A percentile compares a stretch with the other conserved stretches of the same genome.
Conservation (phyloP, 2,329 filamentous ascomycete genomes). For the Colletotrichum euphorbiae region DNA sequence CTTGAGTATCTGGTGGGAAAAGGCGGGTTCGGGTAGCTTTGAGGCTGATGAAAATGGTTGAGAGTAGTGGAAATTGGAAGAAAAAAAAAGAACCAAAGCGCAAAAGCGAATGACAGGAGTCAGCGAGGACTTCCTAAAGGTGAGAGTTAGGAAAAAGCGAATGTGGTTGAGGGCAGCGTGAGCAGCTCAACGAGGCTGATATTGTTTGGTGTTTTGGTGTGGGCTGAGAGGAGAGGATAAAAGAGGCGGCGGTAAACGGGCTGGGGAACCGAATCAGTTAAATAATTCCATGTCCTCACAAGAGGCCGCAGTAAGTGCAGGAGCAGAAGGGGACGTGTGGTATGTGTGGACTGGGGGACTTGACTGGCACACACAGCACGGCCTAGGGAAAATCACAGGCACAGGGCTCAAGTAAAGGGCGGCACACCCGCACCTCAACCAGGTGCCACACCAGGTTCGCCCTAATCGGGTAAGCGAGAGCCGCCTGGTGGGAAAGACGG, state of each 20-base stretch:
- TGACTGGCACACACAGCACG: slow-evolving; percentile 13
- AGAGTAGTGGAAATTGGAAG: slow-evolving; percentile 49
- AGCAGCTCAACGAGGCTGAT: slow-evolving; percentile 40
- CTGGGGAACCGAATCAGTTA: slow-evolving; percentile 47
- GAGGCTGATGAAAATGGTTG: slow-evolving; percentile 43
- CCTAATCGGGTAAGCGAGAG: slow-evolving; percentile 32
- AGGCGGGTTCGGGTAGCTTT: slow-evolving; percentile 42
- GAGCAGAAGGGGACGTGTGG: slow-evolving; percentile 1
- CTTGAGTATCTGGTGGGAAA: slow-evolving; percentile 38
- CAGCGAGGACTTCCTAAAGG: slow-evolving; percentile 77
- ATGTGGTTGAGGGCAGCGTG: slow-evolving; percentile 49
- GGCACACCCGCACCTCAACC: slow-evolving; percentile 20
- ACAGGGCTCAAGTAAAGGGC: slow-evolving; percentile 21
- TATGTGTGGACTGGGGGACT: background rate
- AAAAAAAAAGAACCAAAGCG: slow-evolving; percentile 62
- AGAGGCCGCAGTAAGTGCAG: slow-evolving; percentile 28
- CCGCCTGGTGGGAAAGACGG: slow-evolving; percentile 30
- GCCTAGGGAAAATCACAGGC: slow-evolving; percentile 13
- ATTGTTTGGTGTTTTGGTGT: slow-evolving; percentile 33
- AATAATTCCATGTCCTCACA: slow-evolving; percentile 35
- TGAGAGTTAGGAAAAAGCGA: slow-evolving; percentile 60
- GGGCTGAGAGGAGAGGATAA: slow-evolving; percentile 49
- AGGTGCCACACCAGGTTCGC: slow-evolving; percentile 36
- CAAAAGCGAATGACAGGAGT: slow-evolving; percentile 80
- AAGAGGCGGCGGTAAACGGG: slow-evolving; percentile 51